Base-by-base conservation (phyloP, 139 green algal genomes). In the Chlorella sp. region DNA sequence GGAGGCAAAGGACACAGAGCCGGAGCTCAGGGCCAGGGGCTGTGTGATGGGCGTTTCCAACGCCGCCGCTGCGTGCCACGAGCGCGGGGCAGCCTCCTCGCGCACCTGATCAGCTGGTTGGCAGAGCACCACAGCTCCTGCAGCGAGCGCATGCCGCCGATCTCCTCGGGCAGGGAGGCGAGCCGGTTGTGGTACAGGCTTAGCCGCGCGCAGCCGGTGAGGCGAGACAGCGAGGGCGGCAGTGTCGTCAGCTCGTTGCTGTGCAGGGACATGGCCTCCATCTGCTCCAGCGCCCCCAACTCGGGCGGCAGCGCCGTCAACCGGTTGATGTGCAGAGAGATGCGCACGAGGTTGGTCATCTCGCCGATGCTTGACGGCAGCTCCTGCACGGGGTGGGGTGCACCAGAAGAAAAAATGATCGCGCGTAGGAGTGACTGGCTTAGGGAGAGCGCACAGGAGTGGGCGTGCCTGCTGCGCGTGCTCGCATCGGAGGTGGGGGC, bases 321-420 rank as follows among this genome's bases (percentile, higher is more conserved):
- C n/a, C 43, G 33, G 59, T 85, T 85, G 56, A 85, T 85, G 73
- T 85, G 79, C 43, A 85, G 38, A 8, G 55, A 74, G 45, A 85
- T 42, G 31, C 79, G 76, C 41, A 71, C 63, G 42, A 85, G 56
- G 40, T 68, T 59, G 50, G 55, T 85, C n/a, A 85, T 43, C 8
- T 64, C 15, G 3, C 79, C 79, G 5, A 85, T 56, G 45, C 31
- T 61, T 33, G 43, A 35, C 17, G 79, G 74, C 67, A 85, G 58
- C 58, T n/a, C n/a, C n/a, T n/a, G n/a, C n/a, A n/a, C n/a, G n/a
- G n/a, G n/a, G n/a, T n/a, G n/a, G n/a, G n/a, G n/a, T n/a, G n/a
- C n/a, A n/a, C n/a, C n/a, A n/a, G n/a, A n/a, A n/a, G n/a, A n/a
- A n/a, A n/a, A n/a, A n/a, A n/a, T n/a, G n/a, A n/a, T n/a, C n/a